Base-by-base conservation (phyloP, 176 grass and related monocot species). In the Aegilops longissima region DNA sequence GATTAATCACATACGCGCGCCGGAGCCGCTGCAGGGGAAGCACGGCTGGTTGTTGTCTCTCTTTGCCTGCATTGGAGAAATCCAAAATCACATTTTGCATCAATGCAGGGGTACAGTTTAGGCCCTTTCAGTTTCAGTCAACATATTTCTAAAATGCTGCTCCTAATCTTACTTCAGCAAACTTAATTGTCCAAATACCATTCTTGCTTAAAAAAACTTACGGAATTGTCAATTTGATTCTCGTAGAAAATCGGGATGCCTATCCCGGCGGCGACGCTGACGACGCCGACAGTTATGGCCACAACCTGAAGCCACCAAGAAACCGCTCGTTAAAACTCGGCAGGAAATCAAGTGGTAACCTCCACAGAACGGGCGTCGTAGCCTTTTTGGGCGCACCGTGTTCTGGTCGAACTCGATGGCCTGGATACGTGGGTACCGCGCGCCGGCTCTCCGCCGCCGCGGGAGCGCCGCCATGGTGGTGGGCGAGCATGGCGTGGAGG, bases 221-320 rank as follows among this genome's bases (percentile, higher is more conserved):
- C 97, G 29, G 97, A 78, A 91, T 69, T 99, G 63, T 99, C 94
- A 20, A 99, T 99, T 54, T 94, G 97, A 34, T 82, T 89, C 93
- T 99, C 94, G 52, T 96, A 99, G 86, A 99, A 99, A 40, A 99
- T 85, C 25, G 97, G 97, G 25, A 99, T 92, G 8, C 92, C 97
- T 31, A 99, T 96, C 34, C 97, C 94, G 9, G 96, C 77, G 56
- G 92, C 97, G 61, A 96, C 66, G 83, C 97, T 99, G 64, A 92
- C 92, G 82, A 99, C 85, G 63, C 97, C 97, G 12, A 99, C 97
- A 10, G 85, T 87, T 76, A 99, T 99, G 13, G 92, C 97, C 69
- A 96, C 90, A 45, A 96, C 70, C 97, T 96, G 54, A 71, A 85
- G 25, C 56, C 65, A 63, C 58, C 36, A 66, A 47, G 82, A 68